Evolutionary conservation across 2,329 filamentous ascomycete genomes (phyloP).

Genomic region (Hypoxylon sp.): DNA sequence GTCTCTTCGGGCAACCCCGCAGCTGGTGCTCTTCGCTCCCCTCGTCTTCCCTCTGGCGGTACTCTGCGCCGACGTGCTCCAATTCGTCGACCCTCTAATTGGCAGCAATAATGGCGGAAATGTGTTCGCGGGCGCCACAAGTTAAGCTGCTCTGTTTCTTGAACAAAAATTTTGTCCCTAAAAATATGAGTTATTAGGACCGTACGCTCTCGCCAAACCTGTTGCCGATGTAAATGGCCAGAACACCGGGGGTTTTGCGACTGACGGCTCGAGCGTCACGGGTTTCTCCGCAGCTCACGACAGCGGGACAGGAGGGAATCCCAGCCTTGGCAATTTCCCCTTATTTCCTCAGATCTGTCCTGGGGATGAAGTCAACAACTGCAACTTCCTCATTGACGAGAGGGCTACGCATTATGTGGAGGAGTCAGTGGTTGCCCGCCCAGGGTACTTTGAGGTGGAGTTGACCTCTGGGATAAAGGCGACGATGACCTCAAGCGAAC

Average conservation of each 20-base stretch:
- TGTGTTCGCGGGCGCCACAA: constrained; percentile 68
- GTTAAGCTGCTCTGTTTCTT: constrained; percentile 5
- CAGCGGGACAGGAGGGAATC: constrained; percentile 60
- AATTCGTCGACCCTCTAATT: constrained; percentile 63
- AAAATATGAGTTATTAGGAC: constrained; percentile 49
- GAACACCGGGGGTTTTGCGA: constrained; percentile 61
- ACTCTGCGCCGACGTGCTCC: constrained; percentile 45
- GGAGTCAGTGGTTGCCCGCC: constrained; percentile 61
- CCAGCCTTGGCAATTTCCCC: constrained; percentile 62
- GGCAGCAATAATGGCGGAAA: constrained; percentile 69
- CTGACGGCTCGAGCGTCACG: constrained; percentile 62
- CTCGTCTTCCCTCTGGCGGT: constrained; percentile 33
- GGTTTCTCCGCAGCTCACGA: constrained; percentile 65
- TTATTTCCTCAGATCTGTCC: constrained; percentile 60
- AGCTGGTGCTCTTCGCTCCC: constrained; percentile 29
- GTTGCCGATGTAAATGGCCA: constrained; percentile 65
- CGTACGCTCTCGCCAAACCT: constrained; percentile 69
- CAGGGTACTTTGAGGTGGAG: constrained; percentile 71
- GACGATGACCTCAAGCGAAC: constrained; percentile 72
- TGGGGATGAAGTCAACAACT: constrained; percentile 66
- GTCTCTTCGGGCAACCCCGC: constrained; percentile 24
- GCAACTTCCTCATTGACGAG: constrained; percentile 64
- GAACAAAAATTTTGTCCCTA: background rate
- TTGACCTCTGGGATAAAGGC: constrained; percentile 66
- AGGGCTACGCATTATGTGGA: constrained; percentile 58